A percentile compares a stretch with the other conserved stretches of the same genome.
These are phyloP conservation scores for Kazachstania kunashirensis DNA, from an alignment of 805 yeast genomes.

Conservation along the genomic window DNA sequence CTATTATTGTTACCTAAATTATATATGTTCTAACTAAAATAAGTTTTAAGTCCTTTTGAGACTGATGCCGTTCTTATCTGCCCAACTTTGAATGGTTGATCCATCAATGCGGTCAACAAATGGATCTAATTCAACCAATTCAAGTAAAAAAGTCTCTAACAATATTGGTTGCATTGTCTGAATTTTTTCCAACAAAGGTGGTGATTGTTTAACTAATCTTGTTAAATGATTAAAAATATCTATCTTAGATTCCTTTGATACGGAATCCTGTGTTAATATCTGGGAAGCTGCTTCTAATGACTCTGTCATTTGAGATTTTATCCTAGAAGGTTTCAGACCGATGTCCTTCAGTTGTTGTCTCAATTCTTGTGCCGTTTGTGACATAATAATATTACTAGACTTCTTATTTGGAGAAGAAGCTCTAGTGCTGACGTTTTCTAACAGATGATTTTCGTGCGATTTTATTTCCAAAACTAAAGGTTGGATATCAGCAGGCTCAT, in stretches of 20 bases:
- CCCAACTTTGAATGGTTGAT: constrained; percentile 25
- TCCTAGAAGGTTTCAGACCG: constrained; percentile 25
- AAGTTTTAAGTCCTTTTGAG: constrained; percentile 1
- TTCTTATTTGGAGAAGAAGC: too few relatives aligned
- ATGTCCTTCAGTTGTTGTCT: constrained; percentile 16
- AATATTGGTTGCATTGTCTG: constrained; percentile 25
- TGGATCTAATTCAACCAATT: constrained; percentile 18
- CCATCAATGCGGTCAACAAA: constrained; percentile 24
- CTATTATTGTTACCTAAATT: too few relatives aligned
- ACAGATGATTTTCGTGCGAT: too few relatives aligned
- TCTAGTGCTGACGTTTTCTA: too few relatives aligned
- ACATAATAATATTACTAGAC: constrained; percentile 4
- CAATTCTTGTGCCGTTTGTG: constrained; percentile 22
- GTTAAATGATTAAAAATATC: constrained; percentile 20
- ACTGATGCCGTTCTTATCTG: constrained; percentile 27
- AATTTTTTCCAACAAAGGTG: constrained; percentile 19
- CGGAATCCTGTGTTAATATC: constrained; percentile 8
- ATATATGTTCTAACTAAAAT: too few relatives aligned
- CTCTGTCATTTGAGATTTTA: constrained; percentile 22
- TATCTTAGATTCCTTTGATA: constrained; percentile 7
- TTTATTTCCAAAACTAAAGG: too few relatives aligned
- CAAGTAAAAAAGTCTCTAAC: constrained; percentile 12
- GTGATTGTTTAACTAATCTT: constrained; percentile 11
- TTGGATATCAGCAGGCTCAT: background rate
- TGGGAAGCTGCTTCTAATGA: constrained; percentile 25